Conservation (phyloP, 768 basidiomycete species). For the Russula earlei region DNA sequence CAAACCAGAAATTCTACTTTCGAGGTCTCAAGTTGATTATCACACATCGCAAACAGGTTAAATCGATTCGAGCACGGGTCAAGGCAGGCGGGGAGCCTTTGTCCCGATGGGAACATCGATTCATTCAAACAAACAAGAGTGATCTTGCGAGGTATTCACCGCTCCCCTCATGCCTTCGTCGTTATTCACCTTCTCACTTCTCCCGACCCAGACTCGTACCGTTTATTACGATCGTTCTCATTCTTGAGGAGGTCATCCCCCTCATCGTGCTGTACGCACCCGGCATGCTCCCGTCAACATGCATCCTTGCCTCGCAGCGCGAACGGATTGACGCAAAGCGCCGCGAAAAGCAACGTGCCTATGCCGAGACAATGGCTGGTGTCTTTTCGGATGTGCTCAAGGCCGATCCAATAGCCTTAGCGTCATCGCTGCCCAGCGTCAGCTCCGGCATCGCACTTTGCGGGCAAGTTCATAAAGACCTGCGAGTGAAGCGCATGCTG, state of each 20-base stretch:
- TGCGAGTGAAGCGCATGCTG: not conserved
- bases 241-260: constrained; percentile 76
- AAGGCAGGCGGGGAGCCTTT: constrained; percentile 50
- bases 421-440: constrained; percentile 24
- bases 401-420: constrained; percentile 28
- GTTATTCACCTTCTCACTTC: constrained; percentile 8
- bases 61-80: constrained; percentile 46
- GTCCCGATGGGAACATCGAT: constrained; percentile 58
- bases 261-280: constrained; percentile 82
- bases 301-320: constrained; percentile 72
- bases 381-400: constrained; percentile 24
- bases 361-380: constrained; percentile 18
- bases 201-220: constrained; percentile 51
- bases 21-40: constrained; percentile 66
- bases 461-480: constrained; percentile 37
- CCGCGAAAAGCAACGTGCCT: constrained; percentile 33
- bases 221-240: constrained; percentile 61
- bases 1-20: constrained; percentile 67
- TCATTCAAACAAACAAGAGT: constrained; percentile 54
- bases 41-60: constrained; percentile 46
- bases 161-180: not conserved
- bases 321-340: constrained; percentile 50
- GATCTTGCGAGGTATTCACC: constrained; percentile 60
- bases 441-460: constrained; percentile 34
- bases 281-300: constrained; percentile 77